phyloP scores from a whole-genome alignment of 1,284 basidiomycete species.

The Coniferiporia sulphurascens region DNA sequence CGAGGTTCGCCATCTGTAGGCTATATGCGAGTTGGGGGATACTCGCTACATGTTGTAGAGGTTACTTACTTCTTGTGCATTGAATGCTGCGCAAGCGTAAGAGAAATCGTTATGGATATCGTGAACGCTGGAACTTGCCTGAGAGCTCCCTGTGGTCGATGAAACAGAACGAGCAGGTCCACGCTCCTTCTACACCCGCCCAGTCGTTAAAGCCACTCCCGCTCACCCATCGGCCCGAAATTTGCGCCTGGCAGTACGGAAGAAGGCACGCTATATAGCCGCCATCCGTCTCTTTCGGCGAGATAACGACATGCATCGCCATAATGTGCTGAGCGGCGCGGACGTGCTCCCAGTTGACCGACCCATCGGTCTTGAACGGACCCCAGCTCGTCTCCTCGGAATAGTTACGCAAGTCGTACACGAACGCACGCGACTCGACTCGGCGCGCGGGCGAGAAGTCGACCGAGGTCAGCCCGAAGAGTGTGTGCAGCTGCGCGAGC shows the following conservation, averaged over 20 bases:
- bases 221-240: conserved; percentile 27
- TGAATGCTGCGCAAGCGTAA: background rate
- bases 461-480: conserved; percentile 45
- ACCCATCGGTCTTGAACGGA: conserved; percentile 44
- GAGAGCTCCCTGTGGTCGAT: conserved; percentile 45
- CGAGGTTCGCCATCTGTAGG: conserved; percentile 30
- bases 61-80: background rate
- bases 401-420: conserved; percentile 59
- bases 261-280: background rate
- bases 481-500: conserved; percentile 45
- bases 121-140: background rate
- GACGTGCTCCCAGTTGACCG: conserved; percentile 59
- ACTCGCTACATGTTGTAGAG: background rate
- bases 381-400: conserved; percentile 47
- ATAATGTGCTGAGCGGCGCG: conserved; percentile 52
- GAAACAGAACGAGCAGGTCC: conserved; percentile 61
- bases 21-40: conserved; percentile 16
- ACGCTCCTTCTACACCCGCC: conserved; percentile 56
- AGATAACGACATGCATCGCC: conserved; percentile 44
- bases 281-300: conserved; percentile 26
- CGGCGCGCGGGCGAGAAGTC: conserved; percentile 34
- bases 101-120: background rate
- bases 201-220: conserved; percentile 41
- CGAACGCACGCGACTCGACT: conserved; percentile 43
- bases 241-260: conserved; percentile 45